A percentile compares a stretch with the other conserved stretches of the same genome.
Conservation (phyloP, 2,329 filamentous ascomycete genomes). For the Colletotrichum falcatum region DNA sequence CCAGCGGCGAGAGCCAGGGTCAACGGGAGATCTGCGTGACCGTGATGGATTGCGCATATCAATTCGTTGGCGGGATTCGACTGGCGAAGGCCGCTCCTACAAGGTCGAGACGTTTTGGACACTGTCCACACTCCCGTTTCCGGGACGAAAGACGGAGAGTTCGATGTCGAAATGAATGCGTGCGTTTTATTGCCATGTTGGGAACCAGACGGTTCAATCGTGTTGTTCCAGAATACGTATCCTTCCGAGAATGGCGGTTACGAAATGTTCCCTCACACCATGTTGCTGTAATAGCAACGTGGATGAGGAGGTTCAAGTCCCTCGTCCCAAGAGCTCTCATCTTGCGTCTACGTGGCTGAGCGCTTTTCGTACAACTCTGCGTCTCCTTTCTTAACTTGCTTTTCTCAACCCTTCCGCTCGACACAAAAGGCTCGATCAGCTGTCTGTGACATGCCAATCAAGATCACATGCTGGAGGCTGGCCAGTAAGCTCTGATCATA, state of each 20-base stretch:
- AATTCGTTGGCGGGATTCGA: background rate
- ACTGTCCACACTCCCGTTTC: background rate
- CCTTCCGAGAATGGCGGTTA: background rate
- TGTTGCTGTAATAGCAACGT: background rate
- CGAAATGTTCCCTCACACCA: background rate
- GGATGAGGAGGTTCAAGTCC: background rate
- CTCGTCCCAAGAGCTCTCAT: background rate
- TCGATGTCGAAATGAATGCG: slow-evolving; percentile 5
- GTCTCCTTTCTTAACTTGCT: background rate
- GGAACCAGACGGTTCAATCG: background rate
- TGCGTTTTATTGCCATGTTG: slow-evolving; percentile 4
- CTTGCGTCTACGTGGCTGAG: background rate
- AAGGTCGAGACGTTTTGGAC: background rate
- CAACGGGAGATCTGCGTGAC: slow-evolving; percentile 29
- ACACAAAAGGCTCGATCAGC: slow-evolving; percentile 14
- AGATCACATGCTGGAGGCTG: slow-evolving; percentile 63
- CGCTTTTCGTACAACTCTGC: background rate
- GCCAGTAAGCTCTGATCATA: slow-evolving; percentile 61
- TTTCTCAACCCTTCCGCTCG: slow-evolving; percentile 38
- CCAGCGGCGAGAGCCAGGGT: background rate
- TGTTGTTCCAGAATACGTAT: background rate
- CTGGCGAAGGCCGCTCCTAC: background rate
- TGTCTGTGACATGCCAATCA: slow-evolving; percentile 55
- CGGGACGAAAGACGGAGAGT: background rate
- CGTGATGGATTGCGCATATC: background rate